A percentile compares a stretch with the other conserved stretches of the same genome.
phyloP scores from a whole-genome alignment of 768 basidiomycete genomes.

The Boletus bicolor region DNA sequence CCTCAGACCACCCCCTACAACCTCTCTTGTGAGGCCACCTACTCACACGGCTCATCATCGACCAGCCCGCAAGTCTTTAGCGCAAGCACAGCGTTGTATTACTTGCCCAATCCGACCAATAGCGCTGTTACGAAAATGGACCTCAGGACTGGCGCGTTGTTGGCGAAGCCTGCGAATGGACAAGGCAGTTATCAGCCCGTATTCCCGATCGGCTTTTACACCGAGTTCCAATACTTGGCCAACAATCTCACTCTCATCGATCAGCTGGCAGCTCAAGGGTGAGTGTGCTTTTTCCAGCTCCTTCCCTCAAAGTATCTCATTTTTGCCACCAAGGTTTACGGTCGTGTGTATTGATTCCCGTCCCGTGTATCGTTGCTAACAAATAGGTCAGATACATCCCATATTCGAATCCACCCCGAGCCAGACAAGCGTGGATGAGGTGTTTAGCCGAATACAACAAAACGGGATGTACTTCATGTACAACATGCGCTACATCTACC shows the following conservation, averaged over 20 bases:
- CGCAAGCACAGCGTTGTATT: conserved; percentile 43
- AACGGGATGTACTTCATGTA: conserved; percentile 70
- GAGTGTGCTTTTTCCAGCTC: conserved; percentile 1
- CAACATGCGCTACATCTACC: conserved; percentile 74
- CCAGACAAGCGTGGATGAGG: conserved; percentile 40
- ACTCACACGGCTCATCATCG: conserved; percentile 31
- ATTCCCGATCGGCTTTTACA: conserved; percentile 43
- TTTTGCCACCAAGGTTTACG: conserved; percentile 3
- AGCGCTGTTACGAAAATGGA: conserved; percentile 60
- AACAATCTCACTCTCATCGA: conserved; percentile 25
- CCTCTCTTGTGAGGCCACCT: conserved; percentile 28
- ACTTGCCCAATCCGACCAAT: conserved; percentile 44
- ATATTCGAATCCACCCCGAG: conserved; percentile 61
- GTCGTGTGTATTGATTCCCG: conserved; percentile 28
- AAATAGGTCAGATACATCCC: conserved; percentile 53
- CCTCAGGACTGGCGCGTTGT: conserved; percentile 51
- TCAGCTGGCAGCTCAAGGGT: conserved; percentile 32
- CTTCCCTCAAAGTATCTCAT: not conserved
- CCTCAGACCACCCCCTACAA: conserved; percentile 36
- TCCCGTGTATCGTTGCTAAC: conserved; percentile 4
- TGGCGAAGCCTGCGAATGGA: conserved; percentile 49
- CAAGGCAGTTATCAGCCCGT: conserved; percentile 48
- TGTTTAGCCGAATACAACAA: conserved; percentile 67
- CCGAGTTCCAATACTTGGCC: conserved; percentile 36
- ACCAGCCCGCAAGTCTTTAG: conserved; percentile 38